phyloP scores from a whole-genome alignment of 495 filamentous ascomycete genomes.

The Mycothermus thermophilus region DNA sequence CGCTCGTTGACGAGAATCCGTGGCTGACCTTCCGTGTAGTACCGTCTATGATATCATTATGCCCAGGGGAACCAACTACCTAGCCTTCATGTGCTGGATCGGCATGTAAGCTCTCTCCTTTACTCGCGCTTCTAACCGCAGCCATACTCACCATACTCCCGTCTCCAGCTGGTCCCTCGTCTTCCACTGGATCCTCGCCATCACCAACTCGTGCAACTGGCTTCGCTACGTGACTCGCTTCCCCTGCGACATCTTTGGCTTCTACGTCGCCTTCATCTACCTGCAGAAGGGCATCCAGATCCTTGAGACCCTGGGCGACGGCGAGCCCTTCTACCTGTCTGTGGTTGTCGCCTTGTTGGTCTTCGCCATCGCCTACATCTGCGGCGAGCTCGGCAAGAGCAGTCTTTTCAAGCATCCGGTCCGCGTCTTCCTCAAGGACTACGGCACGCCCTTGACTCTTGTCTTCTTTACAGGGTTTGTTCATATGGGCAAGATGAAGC shows the following conservation, averaged over 20 bases:
- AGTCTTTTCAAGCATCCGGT: slow-evolving; percentile 56
- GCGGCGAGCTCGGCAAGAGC: slow-evolving; percentile 54
- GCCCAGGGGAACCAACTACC: slow-evolving; percentile 53
- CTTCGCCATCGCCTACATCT: slow-evolving; percentile 55
- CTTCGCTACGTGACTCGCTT: slow-evolving; percentile 72
- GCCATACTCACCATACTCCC: background rate
- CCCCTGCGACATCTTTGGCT: slow-evolving; percentile 77
- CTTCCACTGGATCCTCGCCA: slow-evolving; percentile 67
- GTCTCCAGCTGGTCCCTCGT: slow-evolving; percentile 52
- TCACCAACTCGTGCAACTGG: slow-evolving; percentile 69
- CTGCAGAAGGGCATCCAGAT: slow-evolving; percentile 76
- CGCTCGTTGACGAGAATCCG: too few species aligned
- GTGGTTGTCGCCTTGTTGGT: slow-evolving; percentile 62
- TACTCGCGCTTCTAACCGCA: too few species aligned
- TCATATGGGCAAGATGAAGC: slow-evolving; percentile 64
- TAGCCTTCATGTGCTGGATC: slow-evolving; percentile 78
- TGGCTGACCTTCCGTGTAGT: slow-evolving; percentile 16
- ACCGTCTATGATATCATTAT: slow-evolving; percentile 73
- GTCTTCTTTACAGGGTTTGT: slow-evolving; percentile 84
- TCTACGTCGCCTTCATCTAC: slow-evolving; percentile 80
- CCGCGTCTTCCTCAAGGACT: slow-evolving; percentile 70
- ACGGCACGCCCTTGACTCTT: slow-evolving; percentile 68
- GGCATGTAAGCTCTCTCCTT: slow-evolving; percentile 42
- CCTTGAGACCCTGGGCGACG: slow-evolving; percentile 41
- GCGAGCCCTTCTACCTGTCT: slow-evolving; percentile 56